These are phyloP conservation scores for Metschnikowia anglica DNA, from an alignment of 805 yeast species.

Conservation along the genomic window DNA sequence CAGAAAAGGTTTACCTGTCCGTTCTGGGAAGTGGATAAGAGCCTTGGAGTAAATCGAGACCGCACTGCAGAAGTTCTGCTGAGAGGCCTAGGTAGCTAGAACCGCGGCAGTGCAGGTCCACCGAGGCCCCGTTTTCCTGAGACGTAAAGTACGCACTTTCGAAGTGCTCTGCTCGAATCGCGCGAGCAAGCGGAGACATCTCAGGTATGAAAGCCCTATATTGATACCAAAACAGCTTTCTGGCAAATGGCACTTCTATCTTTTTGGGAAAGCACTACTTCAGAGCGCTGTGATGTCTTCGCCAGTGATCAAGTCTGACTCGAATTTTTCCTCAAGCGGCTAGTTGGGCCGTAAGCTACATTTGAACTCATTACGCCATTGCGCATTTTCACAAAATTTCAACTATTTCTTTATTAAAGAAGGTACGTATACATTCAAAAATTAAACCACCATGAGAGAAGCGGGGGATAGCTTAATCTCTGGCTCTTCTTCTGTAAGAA, in stretches of 20 bases:
- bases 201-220: background rate
- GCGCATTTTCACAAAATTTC: conserved; percentile 1
- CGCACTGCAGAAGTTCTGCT: too few relatives aligned
- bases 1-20: too few relatives aligned
- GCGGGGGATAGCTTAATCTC: conserved; percentile 38
- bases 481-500: conserved; percentile 67
- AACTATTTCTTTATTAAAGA: conserved; percentile 20
- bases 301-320: too few relatives aligned
- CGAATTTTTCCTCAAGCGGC: background rate
- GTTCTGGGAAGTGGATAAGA: too few relatives aligned
- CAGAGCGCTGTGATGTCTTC: too few relatives aligned
- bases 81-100: too few relatives aligned
- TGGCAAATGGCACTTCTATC: background rate
- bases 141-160: background rate
- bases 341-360: background rate
- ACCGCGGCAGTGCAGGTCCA: too few relatives aligned
- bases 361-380: background rate
- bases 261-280: too few relatives aligned
- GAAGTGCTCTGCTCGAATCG: background rate
- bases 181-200: background rate
- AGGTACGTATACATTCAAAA: conserved; percentile 20
- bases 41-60: too few relatives aligned
- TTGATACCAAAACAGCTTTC: too few relatives aligned
- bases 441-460: conserved; percentile 13
- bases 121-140: too few relatives aligned